These are phyloP conservation scores for Podila horticola DNA, from an alignment of 192 early-diverging fungal species.

Conservation along the genomic window DNA sequence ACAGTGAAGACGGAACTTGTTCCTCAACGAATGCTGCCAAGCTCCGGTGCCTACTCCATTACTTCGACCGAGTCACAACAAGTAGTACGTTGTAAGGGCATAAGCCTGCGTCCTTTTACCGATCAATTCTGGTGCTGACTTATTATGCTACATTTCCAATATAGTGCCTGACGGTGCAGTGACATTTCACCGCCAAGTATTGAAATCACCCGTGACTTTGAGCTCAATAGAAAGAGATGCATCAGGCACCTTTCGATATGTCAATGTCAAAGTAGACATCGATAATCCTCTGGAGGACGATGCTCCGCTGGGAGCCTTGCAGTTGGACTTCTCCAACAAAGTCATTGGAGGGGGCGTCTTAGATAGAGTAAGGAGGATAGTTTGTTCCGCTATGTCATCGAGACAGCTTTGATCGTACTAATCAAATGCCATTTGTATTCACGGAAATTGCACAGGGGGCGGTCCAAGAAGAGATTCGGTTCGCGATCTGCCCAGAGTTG, in stretches of 20 bases:
- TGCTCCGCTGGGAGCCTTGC: slow-evolving; percentile 25
- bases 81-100: slow-evolving; percentile 6
- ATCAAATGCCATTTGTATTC: not conserved
- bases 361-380: slow-evolving; percentile 9
- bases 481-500: slow-evolving; percentile 41
- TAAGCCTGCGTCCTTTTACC: not conserved
- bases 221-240: not conserved
- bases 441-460: slow-evolving; percentile 19
- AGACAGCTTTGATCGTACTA: not conserved
- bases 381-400: not conserved
- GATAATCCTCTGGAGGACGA: slow-evolving; percentile 46
- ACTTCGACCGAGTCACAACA: slow-evolving; percentile 38
- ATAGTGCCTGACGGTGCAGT: slow-evolving; percentile 36
- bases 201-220: slow-evolving; percentile 14
- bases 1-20: slow-evolving; percentile 11
- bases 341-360: slow-evolving; percentile 42
- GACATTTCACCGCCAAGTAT: slow-evolving; percentile 41
- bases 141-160: not conserved
- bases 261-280: slow-evolving; percentile 12
- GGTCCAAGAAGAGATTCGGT: slow-evolving; percentile 49
- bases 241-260: slow-evolving; percentile 9
- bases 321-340: slow-evolving; percentile 48
- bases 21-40: slow-evolving; percentile 36
- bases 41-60: slow-evolving; percentile 43
- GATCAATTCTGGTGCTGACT: not conserved